These are phyloP conservation scores for Ceraceosorus guamensis DNA, from an alignment of 1,284 basidiomycete genomes.

Conservation along the genomic window DNA sequence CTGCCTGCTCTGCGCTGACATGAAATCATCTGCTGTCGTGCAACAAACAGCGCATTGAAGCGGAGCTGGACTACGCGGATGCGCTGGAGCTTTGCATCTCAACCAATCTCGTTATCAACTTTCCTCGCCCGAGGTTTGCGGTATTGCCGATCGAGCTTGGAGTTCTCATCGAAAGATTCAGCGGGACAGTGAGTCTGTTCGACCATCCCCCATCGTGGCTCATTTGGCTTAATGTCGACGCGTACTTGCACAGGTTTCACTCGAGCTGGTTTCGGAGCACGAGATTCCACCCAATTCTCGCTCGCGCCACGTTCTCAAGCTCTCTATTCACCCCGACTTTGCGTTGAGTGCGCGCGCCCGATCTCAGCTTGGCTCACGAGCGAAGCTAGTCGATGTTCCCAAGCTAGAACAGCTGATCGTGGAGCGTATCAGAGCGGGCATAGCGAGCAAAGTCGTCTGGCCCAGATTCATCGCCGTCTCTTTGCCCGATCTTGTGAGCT, in stretches of 20 bases:
- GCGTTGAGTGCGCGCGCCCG: slow-evolving; percentile 54
- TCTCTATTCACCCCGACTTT: slow-evolving; percentile 57
- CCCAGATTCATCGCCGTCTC: slow-evolving; percentile 52
- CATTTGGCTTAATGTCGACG: background rate
- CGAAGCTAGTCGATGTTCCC: slow-evolving; percentile 58
- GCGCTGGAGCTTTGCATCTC: slow-evolving; percentile 54
- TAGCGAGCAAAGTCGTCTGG: slow-evolving; percentile 54
- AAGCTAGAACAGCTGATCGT: slow-evolving; percentile 58
- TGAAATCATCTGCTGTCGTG: background rate
- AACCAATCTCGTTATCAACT: slow-evolving; percentile 56
- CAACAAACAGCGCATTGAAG: slow-evolving; percentile 52
- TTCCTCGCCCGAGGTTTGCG: slow-evolving; percentile 56
- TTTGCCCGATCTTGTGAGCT: slow-evolving; percentile 47
- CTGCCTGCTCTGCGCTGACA: too few species aligned
- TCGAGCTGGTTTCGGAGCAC: slow-evolving; percentile 13
- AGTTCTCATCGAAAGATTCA: slow-evolving; percentile 54
- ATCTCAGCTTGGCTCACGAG: slow-evolving; percentile 55
- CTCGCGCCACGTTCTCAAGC: slow-evolving; percentile 50
- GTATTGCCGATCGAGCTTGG: slow-evolving; percentile 55
- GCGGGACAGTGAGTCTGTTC: slow-evolving; percentile 53
- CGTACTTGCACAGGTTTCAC: slow-evolving; percentile 4
- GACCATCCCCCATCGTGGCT: background rate
- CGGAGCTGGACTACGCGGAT: slow-evolving; percentile 57
- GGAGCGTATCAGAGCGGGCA: slow-evolving; percentile 52
- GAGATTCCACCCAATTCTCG: slow-evolving; percentile 8